Evolutionary conservation across 148 eudicot genomes (phyloP), one percentile per base, ranked within the genome.

Genomic region (Pharnaceum exiguum): DNA sequence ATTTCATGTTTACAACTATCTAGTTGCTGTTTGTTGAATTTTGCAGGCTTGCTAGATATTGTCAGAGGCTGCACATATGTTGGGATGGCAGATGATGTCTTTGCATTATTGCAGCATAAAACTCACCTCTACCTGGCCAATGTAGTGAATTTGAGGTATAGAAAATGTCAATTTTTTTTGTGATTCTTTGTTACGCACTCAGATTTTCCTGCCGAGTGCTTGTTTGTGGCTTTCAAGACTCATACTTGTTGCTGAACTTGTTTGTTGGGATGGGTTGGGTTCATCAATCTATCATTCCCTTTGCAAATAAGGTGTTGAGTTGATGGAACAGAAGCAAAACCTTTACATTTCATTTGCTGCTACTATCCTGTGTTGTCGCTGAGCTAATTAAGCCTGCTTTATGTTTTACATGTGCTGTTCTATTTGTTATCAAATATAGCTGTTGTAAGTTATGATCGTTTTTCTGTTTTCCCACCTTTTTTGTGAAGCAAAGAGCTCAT

Each of bases 71-170:
- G 97, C 82, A 78, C 90, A 38, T 91, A 84, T 75, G 73, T 87
- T 62, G 96, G 96, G 65, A 91, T 91, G 96, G 96, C 97, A 55
- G 96, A 91, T 65, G 95, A 87, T 82, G 77, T 74, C 52, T 88
- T 81, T 62, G 98, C 94, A 16, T 66, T 91, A 68, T 71, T 91
- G 56, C 98, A 91, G 78, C 67, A 82, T 64, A 79, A 81, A 54
- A 91, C 98, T 70, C 90, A 81, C 59, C 86, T 91, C 46, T 91
- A 87, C 78, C 90, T 91, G 57, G 98, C 86, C 19, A 85, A 88
- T 77, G 88, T 91, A 31, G 94, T 91, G 74, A 79, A 77, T 63
- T 75, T 91, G 78, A 91, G 98, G 98, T 90, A 74, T 45, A 36
- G 21, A 51, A 57, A 36, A 62, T 40, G 28, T 36, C 30, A 44